Conservation (phyloP, 805 yeast genomes). For the Starmerella vaccinii region DNA sequence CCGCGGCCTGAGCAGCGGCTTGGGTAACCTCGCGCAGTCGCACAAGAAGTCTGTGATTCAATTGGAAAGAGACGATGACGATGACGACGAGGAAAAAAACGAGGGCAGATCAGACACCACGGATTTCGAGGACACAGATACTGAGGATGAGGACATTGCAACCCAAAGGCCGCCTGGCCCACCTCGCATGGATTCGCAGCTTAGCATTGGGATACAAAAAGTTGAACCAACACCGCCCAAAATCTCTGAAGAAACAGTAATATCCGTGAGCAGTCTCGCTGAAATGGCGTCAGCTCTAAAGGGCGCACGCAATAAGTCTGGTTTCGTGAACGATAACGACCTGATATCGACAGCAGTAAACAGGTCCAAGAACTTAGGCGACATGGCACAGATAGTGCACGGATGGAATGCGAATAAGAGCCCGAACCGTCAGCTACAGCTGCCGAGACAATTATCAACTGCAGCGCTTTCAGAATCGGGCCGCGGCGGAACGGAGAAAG, state of each 20-base stretch:
- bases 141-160: neutral
- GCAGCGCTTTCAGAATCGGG: neutral
- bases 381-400: constrained; percentile 20
- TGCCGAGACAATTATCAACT: neutral
- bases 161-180: neutral
- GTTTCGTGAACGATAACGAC: constrained; percentile 24
- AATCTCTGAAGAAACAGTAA: constrained; percentile 24
- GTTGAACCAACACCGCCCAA: constrained; percentile 26
- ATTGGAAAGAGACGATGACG: constrained; percentile 20
- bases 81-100: constrained; percentile 14
- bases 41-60: constrained; percentile 20
- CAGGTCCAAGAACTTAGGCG: constrained; percentile 19
- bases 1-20: constrained; percentile 11
- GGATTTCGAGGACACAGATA: constrained; percentile 14
- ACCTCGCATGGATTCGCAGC: constrained; percentile 6
- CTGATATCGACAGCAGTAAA: constrained; percentile 22
- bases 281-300: constrained; percentile 25
- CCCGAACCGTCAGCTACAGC: neutral
- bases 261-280: constrained; percentile 23
- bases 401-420: constrained; percentile 13
- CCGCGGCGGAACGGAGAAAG: neutral
- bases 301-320: constrained; percentile 17
- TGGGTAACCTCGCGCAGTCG: constrained; percentile 9
- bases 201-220: constrained; percentile 21
- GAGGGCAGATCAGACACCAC: constrained; percentile 8